A percentile compares a stretch with the other conserved stretches of the same genome.
Conservation (phyloP, 1,284 basidiomycete species). For the Termitomyces sp. region DNA sequence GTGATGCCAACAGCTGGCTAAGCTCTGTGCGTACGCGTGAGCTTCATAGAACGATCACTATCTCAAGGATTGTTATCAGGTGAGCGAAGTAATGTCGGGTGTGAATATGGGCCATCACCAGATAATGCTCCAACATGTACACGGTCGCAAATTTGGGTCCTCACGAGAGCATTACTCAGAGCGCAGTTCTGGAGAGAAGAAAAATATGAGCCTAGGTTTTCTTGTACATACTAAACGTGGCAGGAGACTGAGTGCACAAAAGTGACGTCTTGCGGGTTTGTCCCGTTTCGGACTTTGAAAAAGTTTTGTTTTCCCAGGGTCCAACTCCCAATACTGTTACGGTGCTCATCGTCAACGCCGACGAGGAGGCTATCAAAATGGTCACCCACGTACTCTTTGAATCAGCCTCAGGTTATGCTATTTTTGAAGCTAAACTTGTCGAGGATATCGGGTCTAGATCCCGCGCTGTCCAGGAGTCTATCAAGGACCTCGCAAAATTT, state of each 20-base stretch:
- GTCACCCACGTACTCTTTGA: slow-evolving; percentile 92
- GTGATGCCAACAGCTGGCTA: background rate
- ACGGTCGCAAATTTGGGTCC: background rate
- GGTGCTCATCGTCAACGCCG: slow-evolving; percentile 25
- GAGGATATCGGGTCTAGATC: slow-evolving; percentile 89
- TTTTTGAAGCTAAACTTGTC: slow-evolving; percentile 86
- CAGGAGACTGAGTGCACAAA: too few species aligned
- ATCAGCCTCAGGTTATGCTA: slow-evolving; percentile 90
- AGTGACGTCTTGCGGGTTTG: background rate
- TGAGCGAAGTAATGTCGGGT: background rate
- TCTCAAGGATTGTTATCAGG: background rate
- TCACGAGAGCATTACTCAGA: background rate
- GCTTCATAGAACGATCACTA: slow-evolving; percentile 4
- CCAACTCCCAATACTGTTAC: background rate
- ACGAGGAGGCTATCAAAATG: slow-evolving; percentile 38
- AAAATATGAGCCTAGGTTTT: background rate
- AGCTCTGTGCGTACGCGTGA: background rate
- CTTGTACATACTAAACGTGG: background rate
- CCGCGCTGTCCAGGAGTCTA: slow-evolving; percentile 79
- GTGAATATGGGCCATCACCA: background rate
- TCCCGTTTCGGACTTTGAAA: slow-evolving; percentile 17
- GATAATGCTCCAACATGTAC: background rate
- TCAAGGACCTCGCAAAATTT: slow-evolving; percentile 87
- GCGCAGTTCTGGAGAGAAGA: background rate
- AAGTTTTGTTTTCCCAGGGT: slow-evolving; percentile 18